Percentiles rank a stretch among this genome's conserved stretches.
phyloP scores from a whole-genome alignment of 192 early-diverging fungal genomes.

The Umbelopsis vinacea region DNA sequence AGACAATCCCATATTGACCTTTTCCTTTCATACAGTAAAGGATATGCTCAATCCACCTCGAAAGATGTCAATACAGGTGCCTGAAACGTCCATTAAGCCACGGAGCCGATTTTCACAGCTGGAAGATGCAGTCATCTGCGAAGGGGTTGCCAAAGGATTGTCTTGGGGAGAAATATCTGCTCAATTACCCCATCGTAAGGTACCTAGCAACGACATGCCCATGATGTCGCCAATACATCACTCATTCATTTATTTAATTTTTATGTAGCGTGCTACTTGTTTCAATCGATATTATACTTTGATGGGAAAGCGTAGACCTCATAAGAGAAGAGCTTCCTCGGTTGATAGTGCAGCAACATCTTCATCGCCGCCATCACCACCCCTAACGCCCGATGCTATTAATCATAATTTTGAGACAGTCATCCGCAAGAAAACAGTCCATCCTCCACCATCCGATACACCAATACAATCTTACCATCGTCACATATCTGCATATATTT shows the following conservation, averaged over 20 bases:
- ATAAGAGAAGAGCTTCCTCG: constrained; percentile 31
- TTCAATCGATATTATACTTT: constrained; percentile 43
- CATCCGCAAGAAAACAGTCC: constrained; percentile 3
- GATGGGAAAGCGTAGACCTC: constrained; percentile 39
- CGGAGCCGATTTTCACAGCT: constrained; percentile 41
- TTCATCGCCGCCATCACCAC: constrained; percentile 6
- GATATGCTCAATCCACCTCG: constrained; percentile 21
- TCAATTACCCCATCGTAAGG: constrained; percentile 38
- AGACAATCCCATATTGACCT: neutral
- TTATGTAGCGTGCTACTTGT: constrained; percentile 35
- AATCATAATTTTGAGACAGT: constrained; percentile 10
- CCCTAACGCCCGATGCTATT: constrained; percentile 2
- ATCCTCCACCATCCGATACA: neutral
- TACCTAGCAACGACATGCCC: neutral
- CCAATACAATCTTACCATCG: neutral
- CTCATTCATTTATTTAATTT: neutral
- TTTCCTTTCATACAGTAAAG: neutral
- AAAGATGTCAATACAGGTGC: constrained; percentile 9
- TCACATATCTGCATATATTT: constrained; percentile 14
- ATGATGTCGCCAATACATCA: neutral
- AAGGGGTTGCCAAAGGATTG: constrained; percentile 42
- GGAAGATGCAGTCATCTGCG: constrained; percentile 41
- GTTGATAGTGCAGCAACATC: neutral
- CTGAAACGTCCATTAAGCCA: constrained; percentile 24
- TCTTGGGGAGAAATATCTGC: constrained; percentile 44